phyloP scores from a whole-genome alignment of 768 basidiomycete genomes.

The Epithele typhae region DNA sequence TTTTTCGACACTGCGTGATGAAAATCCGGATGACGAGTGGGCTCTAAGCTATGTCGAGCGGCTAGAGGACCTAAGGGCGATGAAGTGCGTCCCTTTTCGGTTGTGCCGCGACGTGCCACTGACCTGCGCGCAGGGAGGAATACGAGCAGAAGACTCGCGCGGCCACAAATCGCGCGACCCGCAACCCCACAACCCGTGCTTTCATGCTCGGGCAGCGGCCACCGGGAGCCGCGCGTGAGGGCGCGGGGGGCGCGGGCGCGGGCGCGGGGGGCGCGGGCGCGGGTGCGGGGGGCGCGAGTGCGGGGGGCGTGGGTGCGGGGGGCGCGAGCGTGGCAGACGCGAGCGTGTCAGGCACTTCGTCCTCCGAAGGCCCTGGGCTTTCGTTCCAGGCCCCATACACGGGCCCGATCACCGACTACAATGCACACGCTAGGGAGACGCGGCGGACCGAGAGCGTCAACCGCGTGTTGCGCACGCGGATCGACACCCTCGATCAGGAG shows the following conservation, averaged over 20 bases:
- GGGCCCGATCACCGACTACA: slow-evolving; percentile 21
- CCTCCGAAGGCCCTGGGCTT: not conserved
- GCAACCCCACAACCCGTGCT: too few relatives aligned
- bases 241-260: too few relatives aligned
- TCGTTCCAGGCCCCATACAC: slow-evolving; percentile 7
- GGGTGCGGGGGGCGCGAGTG: too few relatives aligned
- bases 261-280: too few relatives aligned
- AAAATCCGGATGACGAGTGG: slow-evolving; percentile 22
- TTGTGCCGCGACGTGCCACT: not conserved
- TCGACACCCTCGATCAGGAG: slow-evolving; percentile 13
- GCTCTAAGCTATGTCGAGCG: slow-evolving; percentile 30
- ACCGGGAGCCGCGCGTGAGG: too few relatives aligned
- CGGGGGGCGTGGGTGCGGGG: too few relatives aligned
- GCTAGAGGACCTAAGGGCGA: slow-evolving; percentile 18
- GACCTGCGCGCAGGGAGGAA: too few relatives aligned
- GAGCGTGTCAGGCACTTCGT: not conserved
- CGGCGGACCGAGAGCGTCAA: too few relatives aligned
- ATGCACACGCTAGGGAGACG: too few relatives aligned
- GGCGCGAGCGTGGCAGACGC: not conserved
- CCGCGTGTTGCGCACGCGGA: slow-evolving; percentile 12
- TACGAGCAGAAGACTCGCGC: too few relatives aligned
- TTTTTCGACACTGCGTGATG: slow-evolving; percentile 27
- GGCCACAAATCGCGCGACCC: too few relatives aligned
- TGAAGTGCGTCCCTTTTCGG: not conserved
- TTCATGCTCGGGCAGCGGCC: too few relatives aligned